Evolutionary conservation across 2,329 filamentous ascomycete species (phyloP), one percentile per base, ranked within the genome.

Genomic region (Botrytis squamosa): DNA sequence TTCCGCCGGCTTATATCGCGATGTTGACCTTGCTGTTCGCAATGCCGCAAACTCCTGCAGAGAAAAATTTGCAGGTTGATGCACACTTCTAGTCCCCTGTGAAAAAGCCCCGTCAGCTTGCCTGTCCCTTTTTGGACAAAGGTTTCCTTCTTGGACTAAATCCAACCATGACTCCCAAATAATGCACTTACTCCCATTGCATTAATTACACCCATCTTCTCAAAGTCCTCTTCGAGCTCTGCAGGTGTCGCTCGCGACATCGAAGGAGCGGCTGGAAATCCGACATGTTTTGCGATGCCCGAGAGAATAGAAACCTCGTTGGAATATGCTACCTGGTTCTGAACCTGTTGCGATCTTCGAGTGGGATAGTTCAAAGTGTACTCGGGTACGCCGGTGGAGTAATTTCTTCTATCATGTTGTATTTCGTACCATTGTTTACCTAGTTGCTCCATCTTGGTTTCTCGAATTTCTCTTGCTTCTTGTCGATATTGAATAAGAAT

Each of bases 341-440:
- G 88, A 75, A 97, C 88, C 79, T 95, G 93, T 79, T 95, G 91
- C 42, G 91, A 88, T 75, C 91, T 89, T 76, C 91, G 91, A 69
- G 91, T 89, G 12, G 94, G 93, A 80, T 97, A 97, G 71, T 92
- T 89, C 77, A 97, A 89, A 73, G 92, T 91, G 81, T 93, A 97
- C 78, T 96, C 93, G 59, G 93, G 90, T 76, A 95, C 89, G 75
- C 92, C 91, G 79, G 93, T 92, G 75, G 93, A 92, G 75, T 89
- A 87, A 79, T 91, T 92, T 79, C 95, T 90, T 74, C 96, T 90
- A 80, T 97, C 94, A 77, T 93, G 91, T 82, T 98, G 95, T 73
- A 98, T 93, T 78, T 95, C 92, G 83, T 97, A 97, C 88, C 95
- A 97, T 77, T 96, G 91, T 81, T 94, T 90, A 79, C 96, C 95